Evolutionary conservation across 345 rosid species (phyloP).

Genomic region (Noccaea caerulescens): DNA sequence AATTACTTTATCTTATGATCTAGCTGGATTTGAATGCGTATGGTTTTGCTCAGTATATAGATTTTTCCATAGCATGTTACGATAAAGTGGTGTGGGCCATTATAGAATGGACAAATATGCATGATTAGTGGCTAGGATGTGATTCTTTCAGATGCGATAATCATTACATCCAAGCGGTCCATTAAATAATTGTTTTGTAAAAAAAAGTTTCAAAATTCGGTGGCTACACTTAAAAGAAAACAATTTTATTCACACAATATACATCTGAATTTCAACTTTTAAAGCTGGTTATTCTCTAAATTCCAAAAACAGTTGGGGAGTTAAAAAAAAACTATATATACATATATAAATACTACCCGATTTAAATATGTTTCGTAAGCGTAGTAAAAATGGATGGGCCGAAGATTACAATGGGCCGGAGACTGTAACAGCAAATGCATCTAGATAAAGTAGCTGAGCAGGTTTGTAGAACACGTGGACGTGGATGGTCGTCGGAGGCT

Average conservation of each 20-base stretch:
- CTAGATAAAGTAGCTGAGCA: background rate
- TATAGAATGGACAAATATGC: constrained; percentile 14
- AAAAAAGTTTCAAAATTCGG: background rate
- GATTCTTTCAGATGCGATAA: constrained; percentile 28
- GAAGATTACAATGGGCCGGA: background rate
- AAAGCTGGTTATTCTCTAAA: background rate
- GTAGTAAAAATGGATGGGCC: background rate
- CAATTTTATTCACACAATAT: background rate
- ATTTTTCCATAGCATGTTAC: background rate
- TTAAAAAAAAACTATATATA: background rate
- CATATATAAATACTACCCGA: no score
- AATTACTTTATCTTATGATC: background rate
- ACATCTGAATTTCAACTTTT: background rate
- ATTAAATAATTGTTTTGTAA: background rate
- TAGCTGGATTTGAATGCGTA: constrained; percentile 26
- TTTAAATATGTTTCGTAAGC: background rate
- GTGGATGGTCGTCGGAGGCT: background rate
- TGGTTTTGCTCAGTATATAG: background rate
- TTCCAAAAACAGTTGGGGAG: background rate
- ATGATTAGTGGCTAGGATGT: constrained; percentile 33
- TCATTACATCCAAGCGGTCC: constrained; percentile 29
- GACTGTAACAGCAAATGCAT: background rate
- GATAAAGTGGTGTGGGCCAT: constrained; percentile 37
- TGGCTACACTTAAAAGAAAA: background rate
- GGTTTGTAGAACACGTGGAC: background rate